Percentiles rank a stretch among this genome's conserved stretches.
Conservation (phyloP, 352 stramenopile genomes). For the Thraustotheca clavata region DNA sequence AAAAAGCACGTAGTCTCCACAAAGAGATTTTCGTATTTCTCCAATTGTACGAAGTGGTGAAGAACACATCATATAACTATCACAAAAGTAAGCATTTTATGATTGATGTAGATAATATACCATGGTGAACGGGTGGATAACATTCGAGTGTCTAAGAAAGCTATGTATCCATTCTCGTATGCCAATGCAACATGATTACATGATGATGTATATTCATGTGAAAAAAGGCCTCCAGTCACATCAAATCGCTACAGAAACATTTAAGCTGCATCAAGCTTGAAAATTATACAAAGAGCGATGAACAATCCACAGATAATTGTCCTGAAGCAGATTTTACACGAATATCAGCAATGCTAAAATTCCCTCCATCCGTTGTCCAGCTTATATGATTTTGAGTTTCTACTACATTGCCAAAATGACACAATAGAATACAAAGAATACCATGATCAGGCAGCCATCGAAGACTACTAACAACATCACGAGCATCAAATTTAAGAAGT, state of each 20-base stretch:
- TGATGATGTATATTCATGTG: conserved; percentile 54
- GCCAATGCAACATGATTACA: conserved; percentile 51
- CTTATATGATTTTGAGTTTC: conserved; percentile 35
- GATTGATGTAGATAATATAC: conserved; percentile 25
- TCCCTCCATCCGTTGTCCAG: conserved; percentile 73
- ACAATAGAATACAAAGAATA: not conserved
- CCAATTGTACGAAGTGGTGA: conserved; percentile 37
- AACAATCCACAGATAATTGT: conserved; percentile 23
- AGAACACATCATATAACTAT: conserved; percentile 41
- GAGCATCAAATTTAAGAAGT: conserved; percentile 51
- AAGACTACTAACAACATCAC: conserved; percentile 75
- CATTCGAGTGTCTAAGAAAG: conserved; percentile 62
- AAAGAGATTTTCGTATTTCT: conserved; percentile 47
- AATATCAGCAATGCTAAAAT: conserved; percentile 57
- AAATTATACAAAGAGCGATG: conserved; percentile 19
- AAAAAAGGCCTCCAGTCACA: conserved; percentile 48
- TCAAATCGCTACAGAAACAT: conserved; percentile 28
- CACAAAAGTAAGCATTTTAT: not conserved
- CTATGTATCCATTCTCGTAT: conserved; percentile 51
- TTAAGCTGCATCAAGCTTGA: not conserved
- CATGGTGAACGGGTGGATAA: conserved; percentile 29
- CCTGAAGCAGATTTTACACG: conserved; percentile 27
- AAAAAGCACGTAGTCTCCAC: conserved; percentile 48
- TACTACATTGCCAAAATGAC: not conserved
- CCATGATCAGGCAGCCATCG: conserved; percentile 41